Evolutionary conservation across 805 yeast genomes (phyloP), one percentile per base, ranked within the genome.

Genomic region (Wickerhamomyces bovis): DNA sequence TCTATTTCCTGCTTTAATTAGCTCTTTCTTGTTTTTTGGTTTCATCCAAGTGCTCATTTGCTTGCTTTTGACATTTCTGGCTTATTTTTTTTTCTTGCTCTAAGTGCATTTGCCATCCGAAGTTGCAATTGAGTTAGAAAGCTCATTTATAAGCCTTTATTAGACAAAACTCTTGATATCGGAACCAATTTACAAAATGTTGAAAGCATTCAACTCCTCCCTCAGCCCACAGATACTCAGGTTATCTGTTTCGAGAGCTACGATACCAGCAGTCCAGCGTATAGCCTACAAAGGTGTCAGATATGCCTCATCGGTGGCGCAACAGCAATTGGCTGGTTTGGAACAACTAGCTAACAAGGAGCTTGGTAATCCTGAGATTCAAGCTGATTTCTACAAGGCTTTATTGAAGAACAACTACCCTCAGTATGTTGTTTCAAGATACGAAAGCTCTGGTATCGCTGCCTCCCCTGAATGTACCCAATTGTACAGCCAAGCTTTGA

Each of bases 361-460:
- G 47, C 66, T 87, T 41, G 66, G 72, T 42, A 84, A 87, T 64
- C 77, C 97, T 1, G 68, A 62, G 4, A 71, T 78, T 6, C 99
- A 94, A 68, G 90, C 95, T 2, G 83, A 79, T 46, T 92, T 94
- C 59, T 94, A 94, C 69, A 76, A 77, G 51, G 73, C 80, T 13
- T 71, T 94, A 42, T 65, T 94, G 53, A 78, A 78, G 48, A 77
- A 92, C 46, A 86, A 87, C 67, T 94, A 89, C 62, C 98, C 99
- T n/a, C 96, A 89, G 58, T 83, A 92, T 45, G 96, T 94, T 7
- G 89, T 92, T n/a, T 84, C 94, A 47, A 77, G 99, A 49, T 95
- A 78, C 63, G 98, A 95, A 64, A 85, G 95, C 9, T 85, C 94
- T 0, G 96, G 96, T n/a, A 87, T 94, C 45, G 94, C 96, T 10